Evolutionary conservation across 75 land plant genomes (phyloP).

Genomic region (Picea sitchensis): DNA sequence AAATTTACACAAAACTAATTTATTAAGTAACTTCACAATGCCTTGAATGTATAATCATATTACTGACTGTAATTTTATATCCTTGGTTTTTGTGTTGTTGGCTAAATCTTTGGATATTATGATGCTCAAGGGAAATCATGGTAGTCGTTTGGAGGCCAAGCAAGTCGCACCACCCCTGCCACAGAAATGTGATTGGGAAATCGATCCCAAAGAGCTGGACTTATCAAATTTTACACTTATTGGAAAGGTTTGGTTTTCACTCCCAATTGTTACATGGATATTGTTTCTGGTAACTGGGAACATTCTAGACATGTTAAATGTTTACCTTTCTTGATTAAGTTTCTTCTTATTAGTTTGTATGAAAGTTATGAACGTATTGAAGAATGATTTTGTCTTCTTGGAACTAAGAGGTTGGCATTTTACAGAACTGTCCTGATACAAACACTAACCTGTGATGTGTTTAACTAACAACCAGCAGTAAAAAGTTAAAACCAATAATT

Average conservation of each 20-base stretch:
- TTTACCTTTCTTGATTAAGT: neutral
- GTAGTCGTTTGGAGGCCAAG: neutral
- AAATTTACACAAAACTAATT: neutral
- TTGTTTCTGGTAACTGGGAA: neutral
- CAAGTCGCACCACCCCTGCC: constrained; percentile 20
- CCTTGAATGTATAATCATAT: neutral
- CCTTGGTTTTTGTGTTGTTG: neutral
- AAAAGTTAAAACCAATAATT: no score
- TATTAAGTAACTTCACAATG: neutral
- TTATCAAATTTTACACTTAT: constrained; percentile 8
- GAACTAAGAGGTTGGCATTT: no score
- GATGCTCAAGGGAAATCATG: constrained; percentile 8
- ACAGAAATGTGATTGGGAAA: constrained; percentile 26
- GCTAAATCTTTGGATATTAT: constrained; percentile 1
- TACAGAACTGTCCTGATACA: no score
- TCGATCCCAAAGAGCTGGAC: constrained; percentile 24
- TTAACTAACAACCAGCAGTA: no score
- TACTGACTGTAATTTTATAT: neutral
- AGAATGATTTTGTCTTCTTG: no score
- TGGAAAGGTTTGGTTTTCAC: constrained; percentile 21
- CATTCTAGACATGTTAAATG: neutral
- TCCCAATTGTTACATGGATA: neutral
- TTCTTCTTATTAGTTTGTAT: no score
- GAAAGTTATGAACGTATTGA: no score
- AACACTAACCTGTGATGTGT: no score